These are phyloP conservation scores for Cystobasidium ongulense DNA, from an alignment of 768 basidiomycete genomes.

Conservation along the genomic window DNA sequence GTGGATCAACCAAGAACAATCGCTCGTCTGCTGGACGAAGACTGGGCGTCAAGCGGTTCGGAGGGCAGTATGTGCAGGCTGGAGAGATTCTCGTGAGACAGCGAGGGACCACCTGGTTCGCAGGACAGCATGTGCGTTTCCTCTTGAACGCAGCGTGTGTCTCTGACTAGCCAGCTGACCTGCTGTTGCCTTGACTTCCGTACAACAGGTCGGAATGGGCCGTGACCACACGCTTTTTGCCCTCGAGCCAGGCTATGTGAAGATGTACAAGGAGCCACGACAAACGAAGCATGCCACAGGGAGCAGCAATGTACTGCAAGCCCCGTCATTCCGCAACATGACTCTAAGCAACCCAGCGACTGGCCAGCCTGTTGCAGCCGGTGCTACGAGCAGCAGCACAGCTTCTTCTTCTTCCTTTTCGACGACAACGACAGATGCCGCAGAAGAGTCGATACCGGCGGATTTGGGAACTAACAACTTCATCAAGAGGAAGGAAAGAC, in stretches of 20 bases:
- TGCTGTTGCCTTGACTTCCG: background rate
- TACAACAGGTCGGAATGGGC: constrained; percentile 69
- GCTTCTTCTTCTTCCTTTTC: background rate
- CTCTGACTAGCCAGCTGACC: constrained; percentile 9
- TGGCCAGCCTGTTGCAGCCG: background rate
- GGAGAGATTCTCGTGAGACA: constrained; percentile 96
- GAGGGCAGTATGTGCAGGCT: constrained; percentile 59
- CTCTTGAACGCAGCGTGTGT: background rate
- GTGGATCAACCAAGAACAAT: constrained; percentile 86
- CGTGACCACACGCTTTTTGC: constrained; percentile 93
- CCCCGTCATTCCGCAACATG: background rate
- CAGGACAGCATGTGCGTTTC: constrained; percentile 75
- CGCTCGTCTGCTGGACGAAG: constrained; percentile 88
- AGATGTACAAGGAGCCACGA: constrained; percentile 60
- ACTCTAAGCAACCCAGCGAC: constrained; percentile 9
- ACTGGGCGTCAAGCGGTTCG: constrained; percentile 91
- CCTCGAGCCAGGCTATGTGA: constrained; percentile 77
- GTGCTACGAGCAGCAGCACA: background rate
- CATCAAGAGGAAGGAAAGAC: constrained; percentile 57
- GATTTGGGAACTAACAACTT: constrained; percentile 51
- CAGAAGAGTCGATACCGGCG: background rate
- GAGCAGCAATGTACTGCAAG: background rate
- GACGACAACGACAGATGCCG: background rate
- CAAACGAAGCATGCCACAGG: background rate
- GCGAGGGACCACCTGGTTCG: constrained; percentile 82